Base-by-base conservation (phyloP, 2,329 filamentous ascomycete genomes). In the Cladosporium sp. region DNA sequence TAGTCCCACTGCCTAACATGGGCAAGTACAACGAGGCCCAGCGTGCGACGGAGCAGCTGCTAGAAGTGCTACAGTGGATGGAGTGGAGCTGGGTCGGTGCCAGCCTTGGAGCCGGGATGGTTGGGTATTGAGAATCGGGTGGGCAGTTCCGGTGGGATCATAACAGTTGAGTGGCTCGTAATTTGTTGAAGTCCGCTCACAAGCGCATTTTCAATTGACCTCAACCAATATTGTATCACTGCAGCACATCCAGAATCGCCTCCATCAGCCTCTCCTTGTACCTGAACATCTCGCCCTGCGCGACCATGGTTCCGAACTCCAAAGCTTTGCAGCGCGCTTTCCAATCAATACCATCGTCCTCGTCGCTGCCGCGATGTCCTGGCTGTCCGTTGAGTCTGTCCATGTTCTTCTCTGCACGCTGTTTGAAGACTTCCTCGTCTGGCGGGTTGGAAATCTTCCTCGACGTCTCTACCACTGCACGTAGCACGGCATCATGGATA, bases 41-140 rank as follows among this genome's bases (percentile, higher is more conserved):
- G 65, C 66, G 65, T 16, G 69, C 70, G 65, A 78, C 76, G 3
- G 70, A 75, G 61, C 66, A 72, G 29, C 29, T 78, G 65, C 65
- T 77, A 60, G 62, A 74, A 53, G 67, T 73, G 28, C 68, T 78
- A 58, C 69, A 75, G 68, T 77, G 70, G 61, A 56, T 78, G 63
- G 74, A 78, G 68, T 77, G 74, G 57, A 73, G 71, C 57, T 78
- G 77, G 77, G 72, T 76, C 7, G 66, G 70, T 28, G 73, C 72
- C 23, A 72, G 69, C 28, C 70, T 77, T 46, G 70, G 73, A 21
- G 71, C 69, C 18, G 73, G 72, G 14, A 67, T 75, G 67, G 55
- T 74, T 23, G 69, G 69, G n/a, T 59, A 65, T 29, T 40, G 68
- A 68, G 29, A 3, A 31, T 11, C 8, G 23, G 28, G 37, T 5